Percentiles rank a stretch among this genome's conserved stretches.
Evolutionary conservation across 2,329 filamentous ascomycete genomes (phyloP).

Genomic region (Alternaria atra): DNA sequence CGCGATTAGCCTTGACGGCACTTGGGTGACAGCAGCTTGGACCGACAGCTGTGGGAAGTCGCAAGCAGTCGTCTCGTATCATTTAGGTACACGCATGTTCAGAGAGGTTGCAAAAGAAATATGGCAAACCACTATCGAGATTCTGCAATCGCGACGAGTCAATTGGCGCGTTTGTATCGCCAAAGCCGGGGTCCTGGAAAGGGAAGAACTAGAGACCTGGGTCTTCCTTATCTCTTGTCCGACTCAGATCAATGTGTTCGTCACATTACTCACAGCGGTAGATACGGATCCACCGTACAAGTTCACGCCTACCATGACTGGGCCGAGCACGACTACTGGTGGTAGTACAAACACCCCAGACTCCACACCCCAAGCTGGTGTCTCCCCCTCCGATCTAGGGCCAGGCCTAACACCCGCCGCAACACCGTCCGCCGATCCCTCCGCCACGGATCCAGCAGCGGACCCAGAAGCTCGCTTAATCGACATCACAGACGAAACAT

Average conservation of each 20-base stretch:
- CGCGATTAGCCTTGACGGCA: constrained; percentile 75
- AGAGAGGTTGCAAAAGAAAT: constrained; percentile 76
- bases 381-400: constrained; percentile 44
- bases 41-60: constrained; percentile 78
- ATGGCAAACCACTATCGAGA: constrained; percentile 79
- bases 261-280: constrained; percentile 69
- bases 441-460: constrained; percentile 53
- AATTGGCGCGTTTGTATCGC: constrained; percentile 81
- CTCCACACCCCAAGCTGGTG: constrained; percentile 46
- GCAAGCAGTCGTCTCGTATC: constrained; percentile 78
- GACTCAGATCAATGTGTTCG: constrained; percentile 49
- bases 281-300: constrained; percentile 72
- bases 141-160: constrained; percentile 74
- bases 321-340: constrained; percentile 20
- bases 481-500: constrained; percentile 77
- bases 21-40: constrained; percentile 84
- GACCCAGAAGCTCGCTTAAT: constrained; percentile 74
- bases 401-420: constrained; percentile 69
- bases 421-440: constrained; percentile 65
- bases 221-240: constrained; percentile 47
- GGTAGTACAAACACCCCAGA: constrained; percentile 36
- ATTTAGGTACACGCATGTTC: constrained; percentile 69
- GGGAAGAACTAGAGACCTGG: constrained; percentile 66
- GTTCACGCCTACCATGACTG: constrained; percentile 61
- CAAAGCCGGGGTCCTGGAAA: constrained; percentile 73